phyloP scores from a whole-genome alignment of 768 basidiomycete species.

The Vararia minispora region DNA sequence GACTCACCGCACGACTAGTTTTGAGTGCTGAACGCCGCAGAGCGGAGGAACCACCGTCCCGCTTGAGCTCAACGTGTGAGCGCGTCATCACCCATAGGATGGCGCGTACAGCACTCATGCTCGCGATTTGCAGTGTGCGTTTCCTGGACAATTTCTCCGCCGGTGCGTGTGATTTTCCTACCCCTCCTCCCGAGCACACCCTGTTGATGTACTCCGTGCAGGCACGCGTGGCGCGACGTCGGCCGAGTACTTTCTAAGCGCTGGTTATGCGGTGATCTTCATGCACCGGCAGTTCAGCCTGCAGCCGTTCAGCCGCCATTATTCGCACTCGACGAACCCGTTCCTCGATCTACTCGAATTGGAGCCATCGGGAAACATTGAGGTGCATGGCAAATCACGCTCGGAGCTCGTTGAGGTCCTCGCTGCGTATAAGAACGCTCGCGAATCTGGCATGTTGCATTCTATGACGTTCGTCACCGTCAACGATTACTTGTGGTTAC shows the following conservation, averaged over 20 bases:
- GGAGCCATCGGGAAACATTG: conserved; percentile 32
- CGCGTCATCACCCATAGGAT: conserved; percentile 11
- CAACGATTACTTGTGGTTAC: conserved; percentile 90
- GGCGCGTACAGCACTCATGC: conserved; percentile 11
- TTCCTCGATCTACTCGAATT: conserved; percentile 93
- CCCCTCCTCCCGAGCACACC: conserved; percentile 5
- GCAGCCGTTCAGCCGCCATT: conserved; percentile 95
- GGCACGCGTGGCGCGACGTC: conserved; percentile 96
- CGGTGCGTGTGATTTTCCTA: conserved; percentile 34
- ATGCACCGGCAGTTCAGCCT: conserved; percentile 97
- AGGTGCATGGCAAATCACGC: conserved; percentile 57
- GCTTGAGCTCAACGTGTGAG: conserved; percentile 98
- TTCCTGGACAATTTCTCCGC: conserved; percentile 99
- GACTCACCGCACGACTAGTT: background rate
- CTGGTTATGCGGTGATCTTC: conserved; percentile 96
- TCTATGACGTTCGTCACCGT: conserved; percentile 89
- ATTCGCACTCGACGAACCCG: conserved; percentile 95
- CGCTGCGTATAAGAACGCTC: conserved; percentile 69
- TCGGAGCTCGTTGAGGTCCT: conserved; percentile 61
- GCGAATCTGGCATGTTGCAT: conserved; percentile 61
- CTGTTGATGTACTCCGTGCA: conserved; percentile 17
- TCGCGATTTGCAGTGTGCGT: conserved; percentile 60
- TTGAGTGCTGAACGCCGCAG: conserved; percentile 27
- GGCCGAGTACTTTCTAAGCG: conserved; percentile 92
- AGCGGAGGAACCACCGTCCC: conserved; percentile 98